Evolutionary conservation across 495 filamentous ascomycete species (phyloP).

Genomic region (Glonium stellatum): DNA sequence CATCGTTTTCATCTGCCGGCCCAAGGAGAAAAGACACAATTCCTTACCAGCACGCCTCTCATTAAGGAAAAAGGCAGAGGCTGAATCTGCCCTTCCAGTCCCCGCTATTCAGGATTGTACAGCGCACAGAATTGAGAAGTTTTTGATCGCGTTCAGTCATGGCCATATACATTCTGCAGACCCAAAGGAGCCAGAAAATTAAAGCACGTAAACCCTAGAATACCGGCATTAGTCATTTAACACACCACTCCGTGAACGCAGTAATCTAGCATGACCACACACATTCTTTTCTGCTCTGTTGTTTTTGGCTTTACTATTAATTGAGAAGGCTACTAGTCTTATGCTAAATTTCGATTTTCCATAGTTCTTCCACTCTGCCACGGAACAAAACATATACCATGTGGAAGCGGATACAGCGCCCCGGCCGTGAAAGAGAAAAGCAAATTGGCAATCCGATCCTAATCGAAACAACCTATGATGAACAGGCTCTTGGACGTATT

Average conservation of each 20-base stretch:
- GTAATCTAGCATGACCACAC: no score
- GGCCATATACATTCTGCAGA: no score
- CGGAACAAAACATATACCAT: slow-evolving; percentile 19
- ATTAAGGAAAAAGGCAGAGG: background rate
- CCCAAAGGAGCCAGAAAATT: no score
- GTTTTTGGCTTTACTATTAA: no score
- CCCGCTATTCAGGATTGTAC: no score
- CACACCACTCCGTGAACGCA: no score
- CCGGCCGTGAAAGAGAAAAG: slow-evolving; percentile 39
- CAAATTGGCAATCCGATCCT: slow-evolving; percentile 43
- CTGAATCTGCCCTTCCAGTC: background rate
- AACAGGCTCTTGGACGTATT: slow-evolving; percentile 28
- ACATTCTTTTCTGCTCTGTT: no score
- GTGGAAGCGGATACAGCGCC: slow-evolving; percentile 28
- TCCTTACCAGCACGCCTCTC: background rate
- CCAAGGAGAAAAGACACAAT: background rate
- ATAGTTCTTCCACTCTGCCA: slow-evolving; percentile 1
- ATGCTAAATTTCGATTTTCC: background rate
- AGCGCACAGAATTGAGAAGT: no score
- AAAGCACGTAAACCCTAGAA: no score
- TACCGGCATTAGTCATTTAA: no score
- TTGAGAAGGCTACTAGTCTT: no score
- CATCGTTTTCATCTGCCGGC: slow-evolving; percentile 8
- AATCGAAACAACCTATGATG: slow-evolving; percentile 39
- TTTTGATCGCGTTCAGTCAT: no score